These are phyloP conservation scores for Xylaria sp. DNA, from an alignment of 2,329 filamentous ascomycete species.

Conservation along the genomic window DNA sequence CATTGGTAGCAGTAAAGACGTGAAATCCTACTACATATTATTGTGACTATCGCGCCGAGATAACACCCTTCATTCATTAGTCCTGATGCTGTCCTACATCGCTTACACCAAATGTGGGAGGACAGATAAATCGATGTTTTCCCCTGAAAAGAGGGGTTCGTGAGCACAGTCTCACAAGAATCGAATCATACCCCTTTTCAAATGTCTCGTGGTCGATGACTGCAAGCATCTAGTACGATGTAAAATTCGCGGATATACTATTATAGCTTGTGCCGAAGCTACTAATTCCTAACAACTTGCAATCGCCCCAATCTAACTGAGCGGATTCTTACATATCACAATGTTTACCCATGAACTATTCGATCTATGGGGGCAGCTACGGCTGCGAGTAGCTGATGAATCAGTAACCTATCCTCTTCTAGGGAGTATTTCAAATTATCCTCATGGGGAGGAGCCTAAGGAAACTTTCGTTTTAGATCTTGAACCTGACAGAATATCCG, in stretches of 20 bases:
- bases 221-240: not conserved
- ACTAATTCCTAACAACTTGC: not conserved
- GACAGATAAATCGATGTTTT: not conserved
- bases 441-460: constrained; percentile 31
- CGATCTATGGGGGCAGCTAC: constrained; percentile 5
- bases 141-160: not conserved
- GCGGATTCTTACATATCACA: no score
- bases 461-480: constrained; percentile 7
- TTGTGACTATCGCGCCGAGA: not conserved
- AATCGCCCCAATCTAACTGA: not conserved
- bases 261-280: not conserved
- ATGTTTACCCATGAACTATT: not conserved
- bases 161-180: not conserved
- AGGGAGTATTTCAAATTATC: constrained; percentile 6
- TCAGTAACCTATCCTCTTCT: constrained; percentile 30
- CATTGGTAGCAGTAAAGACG: not conserved
- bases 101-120: not conserved
- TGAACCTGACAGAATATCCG: not conserved
- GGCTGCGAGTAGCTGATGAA: not conserved
- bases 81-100: not conserved
- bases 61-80: not conserved
- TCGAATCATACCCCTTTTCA: not conserved
- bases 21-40: no score
- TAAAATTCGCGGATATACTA: not conserved
- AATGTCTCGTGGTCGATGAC: not conserved